phyloP scores from a whole-genome alignment of 805 yeast genomes.

The Komagataella pseudopastoris region DNA sequence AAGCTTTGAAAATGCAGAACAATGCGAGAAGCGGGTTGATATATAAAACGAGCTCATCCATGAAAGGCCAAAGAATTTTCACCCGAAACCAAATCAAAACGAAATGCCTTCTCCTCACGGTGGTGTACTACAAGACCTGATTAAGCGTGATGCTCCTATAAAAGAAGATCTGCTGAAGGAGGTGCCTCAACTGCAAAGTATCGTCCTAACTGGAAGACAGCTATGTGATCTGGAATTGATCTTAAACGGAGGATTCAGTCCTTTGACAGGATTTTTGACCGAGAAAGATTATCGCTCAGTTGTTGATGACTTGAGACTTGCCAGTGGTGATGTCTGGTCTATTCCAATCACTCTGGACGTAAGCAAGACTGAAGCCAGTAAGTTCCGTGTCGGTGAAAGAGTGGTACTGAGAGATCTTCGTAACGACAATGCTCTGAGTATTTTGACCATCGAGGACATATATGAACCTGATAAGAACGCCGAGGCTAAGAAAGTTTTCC shows the following conservation, averaged over 20 bases:
- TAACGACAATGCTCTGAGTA: slow-evolving; percentile 68
- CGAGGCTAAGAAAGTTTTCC: slow-evolving; percentile 80
- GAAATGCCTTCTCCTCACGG: slow-evolving; percentile 82
- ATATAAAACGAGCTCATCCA: background rate
- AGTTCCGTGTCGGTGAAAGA: slow-evolving; percentile 41
- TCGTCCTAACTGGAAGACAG: slow-evolving; percentile 69
- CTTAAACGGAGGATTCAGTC: slow-evolving; percentile 90
- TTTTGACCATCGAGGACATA: slow-evolving; percentile 65
- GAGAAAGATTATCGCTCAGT: slow-evolving; percentile 59
- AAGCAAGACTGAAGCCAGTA: slow-evolving; percentile 29
- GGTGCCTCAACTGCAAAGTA: slow-evolving; percentile 32
- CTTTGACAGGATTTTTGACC: slow-evolving; percentile 52
- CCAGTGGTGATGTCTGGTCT: slow-evolving; percentile 75
- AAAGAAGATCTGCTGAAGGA: slow-evolving; percentile 44
- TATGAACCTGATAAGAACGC: slow-evolving; percentile 67
- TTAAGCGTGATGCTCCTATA: slow-evolving; percentile 64
- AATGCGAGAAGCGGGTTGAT: background rate
- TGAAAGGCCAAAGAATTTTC: background rate
- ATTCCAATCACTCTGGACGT: slow-evolving; percentile 90
- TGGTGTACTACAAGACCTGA: slow-evolving; percentile 74
- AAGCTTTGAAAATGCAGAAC: background rate
- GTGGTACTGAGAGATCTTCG: slow-evolving; percentile 70
- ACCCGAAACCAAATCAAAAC: background rate
- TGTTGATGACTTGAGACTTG: slow-evolving; percentile 53
- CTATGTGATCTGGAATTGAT: slow-evolving; percentile 88